A percentile compares a stretch with the other conserved stretches of the same genome.
These are phyloP conservation scores for Creolimax fragrantissima DNA, from an alignment of 78 protist species.

Conservation along the genomic window DNA sequence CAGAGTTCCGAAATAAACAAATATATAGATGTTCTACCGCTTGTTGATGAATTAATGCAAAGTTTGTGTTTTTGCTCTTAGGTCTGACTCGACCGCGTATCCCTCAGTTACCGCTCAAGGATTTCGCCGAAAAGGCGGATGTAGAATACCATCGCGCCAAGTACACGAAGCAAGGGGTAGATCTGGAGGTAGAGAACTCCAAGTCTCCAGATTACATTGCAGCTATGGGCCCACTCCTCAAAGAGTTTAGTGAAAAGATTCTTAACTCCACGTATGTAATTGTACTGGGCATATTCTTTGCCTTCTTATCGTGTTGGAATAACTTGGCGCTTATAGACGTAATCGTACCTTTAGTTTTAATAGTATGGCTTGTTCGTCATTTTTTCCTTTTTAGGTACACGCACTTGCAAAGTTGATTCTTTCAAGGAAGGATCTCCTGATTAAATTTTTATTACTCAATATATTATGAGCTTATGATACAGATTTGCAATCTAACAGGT, in stretches of 20 bases:
- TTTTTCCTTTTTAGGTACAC: too few species aligned
- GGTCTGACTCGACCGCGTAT: not conserved
- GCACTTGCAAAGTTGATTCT: too few species aligned
- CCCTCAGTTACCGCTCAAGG: not conserved
- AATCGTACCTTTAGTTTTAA: too few species aligned
- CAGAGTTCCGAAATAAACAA: too few species aligned
- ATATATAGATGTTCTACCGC: too few species aligned
- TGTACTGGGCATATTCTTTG: not conserved
- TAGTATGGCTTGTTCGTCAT: too few species aligned
- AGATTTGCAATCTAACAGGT: too few species aligned
- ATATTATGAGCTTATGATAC: too few species aligned
- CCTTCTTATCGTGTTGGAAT: too few species aligned
- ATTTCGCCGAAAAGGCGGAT: not conserved
- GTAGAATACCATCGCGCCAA: not conserved
- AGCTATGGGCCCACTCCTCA: not conserved
- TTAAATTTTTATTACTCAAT: too few species aligned
- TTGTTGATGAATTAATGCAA: not conserved
- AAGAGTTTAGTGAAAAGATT: not conserved
- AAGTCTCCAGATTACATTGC: not conserved
- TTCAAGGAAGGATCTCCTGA: too few species aligned
- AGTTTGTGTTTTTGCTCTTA: not conserved
- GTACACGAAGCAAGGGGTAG: not conserved
- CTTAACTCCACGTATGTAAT: not conserved
- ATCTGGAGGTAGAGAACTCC: not conserved
- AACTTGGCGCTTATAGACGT: too few species aligned